Conservation (phyloP, 768 basidiomycete genomes). For the Hygrophoropsis aurantiaca region DNA sequence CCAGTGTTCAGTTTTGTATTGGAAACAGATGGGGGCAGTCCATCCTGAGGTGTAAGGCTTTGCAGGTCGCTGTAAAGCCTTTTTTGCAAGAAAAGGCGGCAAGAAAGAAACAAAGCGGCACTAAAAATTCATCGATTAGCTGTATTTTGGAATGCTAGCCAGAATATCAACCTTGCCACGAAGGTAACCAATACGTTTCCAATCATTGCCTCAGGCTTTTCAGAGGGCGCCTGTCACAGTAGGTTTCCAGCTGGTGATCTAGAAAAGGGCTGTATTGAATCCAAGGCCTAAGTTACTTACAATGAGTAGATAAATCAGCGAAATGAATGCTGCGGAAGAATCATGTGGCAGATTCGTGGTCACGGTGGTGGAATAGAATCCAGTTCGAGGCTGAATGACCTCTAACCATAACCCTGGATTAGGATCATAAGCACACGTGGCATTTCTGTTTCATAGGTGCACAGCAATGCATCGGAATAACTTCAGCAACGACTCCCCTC, state of each 20-base stretch:
- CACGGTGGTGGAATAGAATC: too few species aligned
- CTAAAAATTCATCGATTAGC: slow-evolving; percentile 39
- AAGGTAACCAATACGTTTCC: slow-evolving; percentile 9
- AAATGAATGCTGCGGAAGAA: too few species aligned
- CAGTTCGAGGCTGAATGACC: neutral
- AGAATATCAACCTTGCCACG: slow-evolving; percentile 22
- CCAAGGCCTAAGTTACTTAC: too few species aligned
- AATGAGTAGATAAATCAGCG: too few species aligned
- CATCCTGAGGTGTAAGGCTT: slow-evolving; percentile 37
- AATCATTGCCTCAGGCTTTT: too few species aligned
- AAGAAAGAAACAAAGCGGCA: slow-evolving; percentile 51
- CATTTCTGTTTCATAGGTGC: neutral
- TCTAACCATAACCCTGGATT: slow-evolving; percentile 30
- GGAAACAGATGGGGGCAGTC: slow-evolving; percentile 22
- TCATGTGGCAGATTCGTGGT: too few species aligned
- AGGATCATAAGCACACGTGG: slow-evolving; percentile 24
- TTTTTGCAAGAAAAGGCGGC: slow-evolving; percentile 56
- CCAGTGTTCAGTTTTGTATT: slow-evolving; percentile 16
- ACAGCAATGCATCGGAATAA: slow-evolving; percentile 9
- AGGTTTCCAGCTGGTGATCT: too few species aligned
- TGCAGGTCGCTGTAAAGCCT: slow-evolving; percentile 62
- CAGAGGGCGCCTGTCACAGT: too few species aligned
- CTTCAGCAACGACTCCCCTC: slow-evolving; percentile 9
- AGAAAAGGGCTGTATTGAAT: too few species aligned
- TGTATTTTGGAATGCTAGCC: too few species aligned